phyloP scores from a whole-genome alignment of 768 basidiomycete genomes.

The Steccherinum ochraceum region DNA sequence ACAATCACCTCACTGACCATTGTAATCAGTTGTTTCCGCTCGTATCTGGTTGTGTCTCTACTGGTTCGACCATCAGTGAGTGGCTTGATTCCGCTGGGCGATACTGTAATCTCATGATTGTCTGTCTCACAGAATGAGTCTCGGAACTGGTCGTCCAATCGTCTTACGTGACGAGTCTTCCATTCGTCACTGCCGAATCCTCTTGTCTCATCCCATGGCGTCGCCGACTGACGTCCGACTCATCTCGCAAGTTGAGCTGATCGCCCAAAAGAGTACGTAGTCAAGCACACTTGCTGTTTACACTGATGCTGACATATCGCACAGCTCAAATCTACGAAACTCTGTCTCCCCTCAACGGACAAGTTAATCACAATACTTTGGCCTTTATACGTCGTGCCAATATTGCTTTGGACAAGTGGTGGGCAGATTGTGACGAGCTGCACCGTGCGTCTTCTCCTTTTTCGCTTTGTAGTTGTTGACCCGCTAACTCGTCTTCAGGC shows the following conservation, averaged over 20 bases:
- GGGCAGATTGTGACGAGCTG: conserved; percentile 79
- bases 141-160: conserved; percentile 88
- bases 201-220: conserved; percentile 80
- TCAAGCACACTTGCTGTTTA: no score
- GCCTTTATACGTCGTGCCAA: conserved; percentile 86
- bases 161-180: conserved; percentile 86
- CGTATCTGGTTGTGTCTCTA: conserved; percentile 93
- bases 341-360: conserved; percentile 77
- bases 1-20: conserved; percentile 3
- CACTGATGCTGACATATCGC: not conserved
- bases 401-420: conserved; percentile 86
- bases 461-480: not conserved
- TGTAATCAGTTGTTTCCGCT: conserved; percentile 70
- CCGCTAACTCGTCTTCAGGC: conserved; percentile 31
- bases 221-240: conserved; percentile 88
- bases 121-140: conserved; percentile 68
- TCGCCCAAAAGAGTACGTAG: conserved; percentile 82
- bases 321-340: conserved; percentile 92
- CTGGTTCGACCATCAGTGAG: conserved; percentile 94
- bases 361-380: conserved; percentile 78
- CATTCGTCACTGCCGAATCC: conserved; percentile 74
- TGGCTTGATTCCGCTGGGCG: conserved; percentile 8
- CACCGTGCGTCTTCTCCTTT: conserved; percentile 48
- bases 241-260: conserved; percentile 82
- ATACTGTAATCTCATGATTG: not conserved